Evolutionary conservation across 371 early-diverging fungal species (phyloP), one percentile per base, ranked within the genome.

Genomic region (Rhizomucor pusillus): DNA sequence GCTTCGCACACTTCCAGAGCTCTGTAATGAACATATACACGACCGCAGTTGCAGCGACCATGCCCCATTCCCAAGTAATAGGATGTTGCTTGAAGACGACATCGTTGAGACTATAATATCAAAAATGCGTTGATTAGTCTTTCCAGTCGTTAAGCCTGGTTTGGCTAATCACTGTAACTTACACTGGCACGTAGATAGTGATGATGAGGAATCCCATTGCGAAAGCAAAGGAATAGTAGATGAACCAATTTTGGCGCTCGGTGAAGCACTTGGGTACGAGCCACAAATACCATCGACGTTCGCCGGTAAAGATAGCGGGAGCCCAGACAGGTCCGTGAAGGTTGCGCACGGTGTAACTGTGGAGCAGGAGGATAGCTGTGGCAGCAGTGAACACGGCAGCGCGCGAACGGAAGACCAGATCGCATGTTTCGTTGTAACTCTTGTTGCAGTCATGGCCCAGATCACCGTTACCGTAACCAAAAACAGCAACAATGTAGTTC

Each of bases 41-140:
- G 7, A 88, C 37, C 35, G 79, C 58, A 24, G 85, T 77, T 12
- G 77, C 77, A 34, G 69, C 62, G 22, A 88, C 86, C 50, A 87
- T 63, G 10, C 85, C 88, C 91, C 91, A 90, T 68, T 91, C 90
- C 83, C 86, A 88, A 41, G 73, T 68, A 33, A 90, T 84, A 35
- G 74, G 66, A 33, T 63, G 57, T 51, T 90, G 87, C 62, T 79
- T 83, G 58, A 91, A 89, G 40, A 88, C 85, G 14, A 66, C 52
- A 22, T 75, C 77, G 65, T 90, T 90, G 40, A 90, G 47, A 0
- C 76, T 53, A 44, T 44, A 53, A 16, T 23, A 20, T 46, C 19
- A 37, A 11, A 37, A 11, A 9, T 11, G 37, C 14, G 14, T 37
- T 14, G 37, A 14, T 14, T 14, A 37, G 11, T 37, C n/a, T n/a